Conservation (phyloP, 2,329 filamentous ascomycete genomes). For the Xylariaceae sp. region DNA sequence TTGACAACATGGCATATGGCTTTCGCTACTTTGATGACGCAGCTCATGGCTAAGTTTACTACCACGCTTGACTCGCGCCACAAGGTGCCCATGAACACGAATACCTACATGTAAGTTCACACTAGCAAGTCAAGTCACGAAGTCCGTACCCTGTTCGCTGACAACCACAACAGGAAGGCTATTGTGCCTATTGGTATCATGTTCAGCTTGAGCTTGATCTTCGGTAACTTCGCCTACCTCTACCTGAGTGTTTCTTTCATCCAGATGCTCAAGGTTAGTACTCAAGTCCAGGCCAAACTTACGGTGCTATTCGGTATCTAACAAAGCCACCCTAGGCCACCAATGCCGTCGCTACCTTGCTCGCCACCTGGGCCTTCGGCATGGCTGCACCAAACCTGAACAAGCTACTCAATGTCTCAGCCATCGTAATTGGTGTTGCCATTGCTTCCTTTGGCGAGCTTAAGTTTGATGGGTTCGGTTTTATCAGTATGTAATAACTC, state of each 20-base stretch:
- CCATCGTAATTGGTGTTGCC: conserved; percentile 60
- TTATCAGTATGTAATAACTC: conserved; percentile 48
- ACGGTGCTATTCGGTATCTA: background rate
- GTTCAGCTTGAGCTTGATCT: conserved; percentile 70
- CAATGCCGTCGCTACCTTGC: conserved; percentile 70
- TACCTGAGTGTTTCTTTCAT: conserved; percentile 73
- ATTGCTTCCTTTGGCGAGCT: conserved; percentile 69
- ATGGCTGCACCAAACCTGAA: conserved; percentile 55
- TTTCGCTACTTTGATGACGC: conserved; percentile 70
- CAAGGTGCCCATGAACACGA: conserved; percentile 66
- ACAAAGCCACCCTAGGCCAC: conserved; percentile 53
- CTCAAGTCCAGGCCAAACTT: conserved; percentile 31
- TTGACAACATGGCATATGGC: conserved; percentile 73
- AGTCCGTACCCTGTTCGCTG: background rate
- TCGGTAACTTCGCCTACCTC: conserved; percentile 71
- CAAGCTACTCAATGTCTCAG: conserved; percentile 55
- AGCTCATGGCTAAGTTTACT: conserved; percentile 69
- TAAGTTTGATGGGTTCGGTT: conserved; percentile 69
- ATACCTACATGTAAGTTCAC: conserved; percentile 56
- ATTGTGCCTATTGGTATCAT: conserved; percentile 72
- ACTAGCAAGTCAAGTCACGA: background rate
- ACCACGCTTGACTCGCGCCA: conserved; percentile 67
- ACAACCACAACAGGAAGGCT: conserved; percentile 48
- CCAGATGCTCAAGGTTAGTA: conserved; percentile 68
- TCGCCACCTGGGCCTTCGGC: conserved; percentile 66